A percentile compares a stretch with the other conserved stretches of the same genome.
These are phyloP conservation scores for Yamadazyma akitaensis DNA, from an alignment of 805 yeast species.

Conservation along the genomic window DNA sequence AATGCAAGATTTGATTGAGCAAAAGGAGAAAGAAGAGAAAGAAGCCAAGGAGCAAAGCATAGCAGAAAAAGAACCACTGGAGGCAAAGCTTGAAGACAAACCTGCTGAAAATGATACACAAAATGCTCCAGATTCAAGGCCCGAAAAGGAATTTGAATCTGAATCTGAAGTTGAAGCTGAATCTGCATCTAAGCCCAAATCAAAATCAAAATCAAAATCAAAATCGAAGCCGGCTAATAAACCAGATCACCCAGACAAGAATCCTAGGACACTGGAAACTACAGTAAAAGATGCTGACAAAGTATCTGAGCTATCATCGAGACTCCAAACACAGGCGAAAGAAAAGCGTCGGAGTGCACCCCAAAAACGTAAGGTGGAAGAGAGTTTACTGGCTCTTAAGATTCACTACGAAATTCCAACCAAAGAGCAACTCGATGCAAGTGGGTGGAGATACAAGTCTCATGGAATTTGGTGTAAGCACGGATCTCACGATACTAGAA, in stretches of 20 bases:
- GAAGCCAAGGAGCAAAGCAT: constrained; percentile 3
- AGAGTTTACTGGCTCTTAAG: constrained; percentile 5
- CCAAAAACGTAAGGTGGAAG: constrained; percentile 10
- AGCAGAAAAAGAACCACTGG: constrained; percentile 3
- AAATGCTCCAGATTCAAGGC: not conserved
- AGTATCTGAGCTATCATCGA: too few species aligned
- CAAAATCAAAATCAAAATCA: too few species aligned
- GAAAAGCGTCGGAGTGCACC: too few species aligned
- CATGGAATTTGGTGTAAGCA: constrained; percentile 61
- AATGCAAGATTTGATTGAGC: constrained; percentile 6
- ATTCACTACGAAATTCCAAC: constrained; percentile 27
- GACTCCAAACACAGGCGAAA: too few species aligned
- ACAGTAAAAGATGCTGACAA: too few species aligned
- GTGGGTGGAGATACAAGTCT: constrained; percentile 47
- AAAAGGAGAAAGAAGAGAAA: constrained; percentile 8
- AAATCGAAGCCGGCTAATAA: too few species aligned
- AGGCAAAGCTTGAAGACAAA: constrained; percentile 2
- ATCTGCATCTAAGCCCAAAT: too few species aligned
- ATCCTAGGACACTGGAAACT: too few species aligned
- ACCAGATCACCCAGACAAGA: too few species aligned
- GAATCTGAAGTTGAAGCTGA: too few species aligned
- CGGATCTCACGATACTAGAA: constrained; percentile 35
- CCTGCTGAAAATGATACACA: constrained; percentile 4
- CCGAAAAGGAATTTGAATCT: too few species aligned
- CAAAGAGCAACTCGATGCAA: constrained; percentile 28